Conservation (phyloP, 1,139 yeast genomes). For the Yamadazyma atlantica region DNA sequence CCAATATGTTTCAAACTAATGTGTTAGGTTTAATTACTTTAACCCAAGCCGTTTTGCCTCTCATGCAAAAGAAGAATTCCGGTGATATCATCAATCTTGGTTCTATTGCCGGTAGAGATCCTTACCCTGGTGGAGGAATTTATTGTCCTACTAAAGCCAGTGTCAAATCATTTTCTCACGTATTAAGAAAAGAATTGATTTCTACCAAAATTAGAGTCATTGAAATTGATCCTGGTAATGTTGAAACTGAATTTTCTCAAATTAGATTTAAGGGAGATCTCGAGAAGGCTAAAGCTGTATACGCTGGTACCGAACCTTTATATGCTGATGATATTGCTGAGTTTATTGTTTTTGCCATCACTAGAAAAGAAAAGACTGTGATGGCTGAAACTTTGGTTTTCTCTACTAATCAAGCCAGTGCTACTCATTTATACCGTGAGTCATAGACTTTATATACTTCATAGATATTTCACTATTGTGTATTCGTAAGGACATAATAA, state of each 20-base stretch:
- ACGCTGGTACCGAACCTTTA: constrained; percentile 71
- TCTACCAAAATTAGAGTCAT: constrained; percentile 73
- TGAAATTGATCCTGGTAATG: constrained; percentile 86
- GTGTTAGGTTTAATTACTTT: constrained; percentile 42
- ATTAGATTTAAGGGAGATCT: constrained; percentile 76
- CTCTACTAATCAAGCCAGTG: constrained; percentile 78
- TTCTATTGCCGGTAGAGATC: constrained; percentile 84
- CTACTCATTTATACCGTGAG: constrained; percentile 49
- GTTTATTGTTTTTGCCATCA: constrained; percentile 65
- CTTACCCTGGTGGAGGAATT: constrained; percentile 83
- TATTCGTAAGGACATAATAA: too few relatives aligned
- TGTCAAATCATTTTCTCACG: constrained; percentile 70
- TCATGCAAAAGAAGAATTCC: constrained; percentile 43
- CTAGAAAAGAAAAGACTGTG: constrained; percentile 74
- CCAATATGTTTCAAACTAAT: constrained; percentile 42
- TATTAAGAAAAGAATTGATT: constrained; percentile 76
- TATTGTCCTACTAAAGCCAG: constrained; percentile 91
- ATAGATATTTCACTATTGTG: neutral
- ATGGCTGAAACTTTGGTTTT: constrained; percentile 77
- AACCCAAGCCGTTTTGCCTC: constrained; percentile 44
- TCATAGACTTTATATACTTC: neutral
- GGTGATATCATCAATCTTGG: constrained; percentile 87
- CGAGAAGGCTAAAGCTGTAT: constrained; percentile 67
- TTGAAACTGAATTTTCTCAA: constrained; percentile 81
- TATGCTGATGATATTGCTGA: constrained; percentile 82